Base-by-base conservation (phyloP, 306 rosid genomes). In the Arachis hypogaea region DNA sequence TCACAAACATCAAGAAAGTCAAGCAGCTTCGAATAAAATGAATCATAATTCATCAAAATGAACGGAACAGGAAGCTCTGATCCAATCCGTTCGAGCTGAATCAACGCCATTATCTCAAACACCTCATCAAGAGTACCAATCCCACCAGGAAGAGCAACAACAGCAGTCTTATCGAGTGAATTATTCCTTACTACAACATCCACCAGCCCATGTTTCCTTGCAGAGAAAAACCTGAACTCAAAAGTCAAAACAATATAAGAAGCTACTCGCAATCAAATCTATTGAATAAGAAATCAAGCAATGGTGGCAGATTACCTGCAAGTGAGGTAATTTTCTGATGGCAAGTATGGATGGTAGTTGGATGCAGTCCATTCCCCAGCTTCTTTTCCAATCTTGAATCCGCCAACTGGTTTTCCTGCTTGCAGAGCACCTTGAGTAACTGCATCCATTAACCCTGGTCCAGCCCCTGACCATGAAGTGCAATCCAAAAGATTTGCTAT, bases 391-490 rank as follows among this genome's bases (percentile, higher is more conserved):
- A 94, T 91, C 89, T 94, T 94, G 75, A 91, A 88, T 14, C 96
- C 98, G 9, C 94, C 98, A 46, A 91, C 94, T 0, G 86, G 84
- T 61, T 89, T 93, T 71, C 93, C 93, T 12, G 87, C 96, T 70
- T 69, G 80, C 69, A 91, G 45, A 66, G 93, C 95, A 78, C 98
- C 97, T 83, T 91, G 86, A 18, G 89, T 85, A 61, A 86, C 96
- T 33, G 98, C 98, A 58, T 91, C 97, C 98, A 94, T 94, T 43
- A 94, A 73, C 57, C 98, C 97, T 2, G 98, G 98, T 76, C 98
- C 98, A 29, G 77, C 96, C 59, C 97, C 97, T 28, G 93, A 74
- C 98, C 98, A 94, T 9, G 98, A 71, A 58, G 98, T 91, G 80
- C 97, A 89, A 52, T 85, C 88, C 88, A 94, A 73, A 78, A 94